Evolutionary conservation across 2,329 filamentous ascomycete species (phyloP).

Genomic region (Huntiella decipiens): DNA sequence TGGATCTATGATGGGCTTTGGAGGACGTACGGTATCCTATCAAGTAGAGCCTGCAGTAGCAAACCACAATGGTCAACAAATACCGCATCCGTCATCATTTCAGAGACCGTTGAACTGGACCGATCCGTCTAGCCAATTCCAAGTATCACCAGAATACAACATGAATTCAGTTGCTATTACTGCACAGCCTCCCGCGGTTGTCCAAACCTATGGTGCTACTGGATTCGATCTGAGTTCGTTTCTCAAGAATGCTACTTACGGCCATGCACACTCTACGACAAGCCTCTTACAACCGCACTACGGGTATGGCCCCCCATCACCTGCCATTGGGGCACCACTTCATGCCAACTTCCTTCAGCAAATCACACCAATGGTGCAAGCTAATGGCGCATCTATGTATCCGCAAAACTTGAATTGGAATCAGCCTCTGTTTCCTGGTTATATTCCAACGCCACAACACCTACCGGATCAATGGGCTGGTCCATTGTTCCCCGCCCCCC

Average conservation of each 20-base stretch:
- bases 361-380: background rate
- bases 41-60: too few species aligned
- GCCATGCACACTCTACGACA: background rate
- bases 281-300: conserved; percentile 3
- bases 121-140: background rate
- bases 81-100: background rate
- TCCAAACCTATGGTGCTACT: too few species aligned
- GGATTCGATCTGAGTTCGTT: background rate
- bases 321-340: conserved; percentile 9
- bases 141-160: background rate
- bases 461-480: too few species aligned
- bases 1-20: too few species aligned
- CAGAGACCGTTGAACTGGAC: too few species aligned
- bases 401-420: conserved; percentile 2
- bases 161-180: background rate
- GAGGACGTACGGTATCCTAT: too few species aligned
- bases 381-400: background rate
- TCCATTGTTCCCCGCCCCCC: too few species aligned
- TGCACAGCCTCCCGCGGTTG: too few species aligned
- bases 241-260: background rate
- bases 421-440: background rate
- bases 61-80: background rate
- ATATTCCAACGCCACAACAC: too few species aligned
- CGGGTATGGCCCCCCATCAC: conserved; percentile 10
- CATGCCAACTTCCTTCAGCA: conserved; percentile 6